Conservation (phyloP, 805 yeast genomes). For the Suhomyces vadensis region DNA sequence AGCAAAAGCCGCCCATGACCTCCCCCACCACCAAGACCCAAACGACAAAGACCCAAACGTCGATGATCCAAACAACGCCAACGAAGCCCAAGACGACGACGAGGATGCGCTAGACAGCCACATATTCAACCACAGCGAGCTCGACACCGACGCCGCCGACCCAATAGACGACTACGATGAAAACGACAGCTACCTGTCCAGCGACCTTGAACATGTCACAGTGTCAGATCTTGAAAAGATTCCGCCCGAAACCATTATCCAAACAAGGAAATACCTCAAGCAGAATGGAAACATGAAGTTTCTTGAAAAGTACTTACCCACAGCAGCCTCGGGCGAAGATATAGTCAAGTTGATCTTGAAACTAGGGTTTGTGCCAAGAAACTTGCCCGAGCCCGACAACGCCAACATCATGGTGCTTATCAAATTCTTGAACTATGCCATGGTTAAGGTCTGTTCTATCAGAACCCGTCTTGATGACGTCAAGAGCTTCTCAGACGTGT, state of each 20-base stretch:
- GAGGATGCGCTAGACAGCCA: constrained; percentile 6
- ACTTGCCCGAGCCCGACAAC: constrained; percentile 38
- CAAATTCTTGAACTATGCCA: constrained; percentile 59
- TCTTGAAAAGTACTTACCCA: constrained; percentile 61
- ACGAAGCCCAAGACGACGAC: neutral
- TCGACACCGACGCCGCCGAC: too few relatives aligned
- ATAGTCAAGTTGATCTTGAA: constrained; percentile 56
- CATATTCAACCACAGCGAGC: too few relatives aligned
- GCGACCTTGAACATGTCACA: constrained; percentile 6
- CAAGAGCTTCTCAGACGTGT: constrained; percentile 58
- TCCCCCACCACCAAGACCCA: too few relatives aligned
- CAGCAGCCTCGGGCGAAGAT: constrained; percentile 57
- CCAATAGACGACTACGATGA: too few relatives aligned
- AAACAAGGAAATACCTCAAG: constrained; percentile 51
- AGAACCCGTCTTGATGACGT: constrained; percentile 57
- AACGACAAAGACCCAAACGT: too few relatives aligned
- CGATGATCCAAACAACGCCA: neutral
- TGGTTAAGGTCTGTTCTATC: constrained; percentile 58
- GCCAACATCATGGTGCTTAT: constrained; percentile 48
- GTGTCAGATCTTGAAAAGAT: constrained; percentile 9
- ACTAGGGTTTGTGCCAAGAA: constrained; percentile 58
- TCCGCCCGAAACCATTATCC: constrained; percentile 14
- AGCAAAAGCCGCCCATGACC: too few relatives aligned
- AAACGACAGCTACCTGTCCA: constrained; percentile 1
- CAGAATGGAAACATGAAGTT: constrained; percentile 60